These are phyloP conservation scores for Cystobasidium tubakii DNA, from an alignment of 768 basidiomycete genomes.

Conservation along the genomic window DNA sequence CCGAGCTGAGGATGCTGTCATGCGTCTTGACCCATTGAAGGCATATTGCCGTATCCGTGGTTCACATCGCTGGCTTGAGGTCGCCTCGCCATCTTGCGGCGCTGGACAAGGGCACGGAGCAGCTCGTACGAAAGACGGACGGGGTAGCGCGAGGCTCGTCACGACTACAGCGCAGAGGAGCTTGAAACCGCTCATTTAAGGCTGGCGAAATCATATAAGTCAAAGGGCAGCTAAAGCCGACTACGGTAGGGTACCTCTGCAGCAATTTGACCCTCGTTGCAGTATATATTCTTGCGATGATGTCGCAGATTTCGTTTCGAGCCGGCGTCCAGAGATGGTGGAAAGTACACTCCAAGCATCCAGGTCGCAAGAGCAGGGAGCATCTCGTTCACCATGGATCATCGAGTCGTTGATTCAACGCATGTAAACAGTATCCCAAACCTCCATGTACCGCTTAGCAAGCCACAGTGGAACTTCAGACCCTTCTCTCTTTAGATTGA, in stretches of 20 bases:
- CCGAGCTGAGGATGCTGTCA: neutral
- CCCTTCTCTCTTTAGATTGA: conserved; percentile 39
- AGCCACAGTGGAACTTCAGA: conserved; percentile 28
- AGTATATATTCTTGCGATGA: too few relatives aligned
- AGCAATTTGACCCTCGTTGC: too few relatives aligned
- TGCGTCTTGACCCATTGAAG: neutral
- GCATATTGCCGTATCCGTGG: too few relatives aligned
- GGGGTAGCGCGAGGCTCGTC: neutral
- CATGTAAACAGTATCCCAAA: conserved; percentile 10
- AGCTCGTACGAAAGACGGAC: neutral
- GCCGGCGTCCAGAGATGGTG: neutral
- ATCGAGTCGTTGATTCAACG: too few relatives aligned
- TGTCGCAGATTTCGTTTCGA: neutral
- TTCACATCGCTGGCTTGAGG: neutral
- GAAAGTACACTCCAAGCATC: neutral
- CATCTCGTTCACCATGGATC: too few relatives aligned
- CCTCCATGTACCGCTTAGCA: conserved; percentile 31
- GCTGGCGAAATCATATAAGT: too few relatives aligned
- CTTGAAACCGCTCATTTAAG: neutral
- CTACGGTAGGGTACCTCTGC: too few relatives aligned
- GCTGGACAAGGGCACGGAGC: neutral
- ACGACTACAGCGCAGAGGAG: neutral
- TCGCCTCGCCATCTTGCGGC: neutral
- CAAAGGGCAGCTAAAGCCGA: too few relatives aligned
- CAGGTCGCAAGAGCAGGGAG: too few relatives aligned